Evolutionary conservation across 495 filamentous ascomycete species (phyloP).

Genomic region (Astrothelium macrocarpum): DNA sequence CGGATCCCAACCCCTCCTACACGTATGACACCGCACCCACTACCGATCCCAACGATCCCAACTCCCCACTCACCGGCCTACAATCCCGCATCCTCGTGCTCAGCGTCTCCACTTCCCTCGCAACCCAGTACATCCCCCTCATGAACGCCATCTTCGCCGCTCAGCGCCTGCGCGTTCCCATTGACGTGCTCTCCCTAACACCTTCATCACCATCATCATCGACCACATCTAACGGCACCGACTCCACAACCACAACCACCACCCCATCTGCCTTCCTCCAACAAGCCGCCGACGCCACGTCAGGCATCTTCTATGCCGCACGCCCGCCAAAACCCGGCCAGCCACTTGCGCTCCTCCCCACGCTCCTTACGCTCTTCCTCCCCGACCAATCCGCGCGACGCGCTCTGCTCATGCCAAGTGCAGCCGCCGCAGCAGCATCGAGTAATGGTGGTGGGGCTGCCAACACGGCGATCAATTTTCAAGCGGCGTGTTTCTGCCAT

Average conservation of each 20-base stretch:
- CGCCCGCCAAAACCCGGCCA: constrained; percentile 14
- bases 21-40: constrained; percentile 16
- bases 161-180: constrained; percentile 71
- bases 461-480: constrained; percentile 75
- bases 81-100: constrained; percentile 67
- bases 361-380: constrained; percentile 92
- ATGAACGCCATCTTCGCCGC: constrained; percentile 98
- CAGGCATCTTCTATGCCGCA: constrained; percentile 74
- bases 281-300: constrained; percentile 84
- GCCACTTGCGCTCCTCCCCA: constrained; percentile 53
- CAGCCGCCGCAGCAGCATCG: constrained; percentile 49
- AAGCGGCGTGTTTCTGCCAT: constrained; percentile 96
- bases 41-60: constrained; percentile 7
- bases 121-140: constrained; percentile 88
- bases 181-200: constrained; percentile 76
- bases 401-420: constrained; percentile 62
- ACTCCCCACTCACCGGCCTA: constrained; percentile 25
- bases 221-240: not conserved
- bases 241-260: constrained; percentile 25
- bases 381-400: constrained; percentile 59
- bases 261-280: constrained; percentile 88
- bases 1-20: constrained; percentile 12
- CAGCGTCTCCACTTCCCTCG: constrained; percentile 70
- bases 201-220: not conserved
- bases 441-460: too few relatives aligned